Conservation (phyloP, 2,329 filamentous ascomycete genomes). For the Aspergillus nomiae region DNA sequence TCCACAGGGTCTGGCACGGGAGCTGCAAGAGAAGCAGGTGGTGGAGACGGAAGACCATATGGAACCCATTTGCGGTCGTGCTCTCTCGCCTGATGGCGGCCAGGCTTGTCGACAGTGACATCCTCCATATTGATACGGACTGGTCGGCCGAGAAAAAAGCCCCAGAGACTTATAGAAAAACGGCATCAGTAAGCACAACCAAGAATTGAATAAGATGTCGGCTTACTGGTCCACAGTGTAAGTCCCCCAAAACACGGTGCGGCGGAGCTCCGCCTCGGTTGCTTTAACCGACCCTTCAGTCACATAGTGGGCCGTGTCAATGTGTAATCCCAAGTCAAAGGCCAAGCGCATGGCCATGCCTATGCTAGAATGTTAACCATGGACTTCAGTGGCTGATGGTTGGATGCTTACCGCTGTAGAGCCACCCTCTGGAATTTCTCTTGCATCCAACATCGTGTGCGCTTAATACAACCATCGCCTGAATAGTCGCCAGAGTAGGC, state of each 20-base stretch:
- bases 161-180: conserved; percentile 12
- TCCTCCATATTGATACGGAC: conserved; percentile 39
- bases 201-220: background rate
- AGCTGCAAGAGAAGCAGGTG: background rate
- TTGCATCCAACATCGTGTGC: conserved; percentile 39
- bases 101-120: conserved; percentile 37
- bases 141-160: conserved; percentile 41
- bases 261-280: conserved; percentile 28
- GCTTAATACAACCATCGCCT: conserved; percentile 46
- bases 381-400: no score
- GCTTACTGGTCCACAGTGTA: conserved; percentile 23
- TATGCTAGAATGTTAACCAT: background rate
- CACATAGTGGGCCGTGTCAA: conserved; percentile 25
- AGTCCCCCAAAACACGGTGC: conserved; percentile 41
- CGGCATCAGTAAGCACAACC: background rate
- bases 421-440: conserved; percentile 45
- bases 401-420: conserved; percentile 39
- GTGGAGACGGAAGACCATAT: conserved; percentile 18
- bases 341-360: conserved; percentile 23
- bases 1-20: background rate
- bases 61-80: conserved; percentile 21
- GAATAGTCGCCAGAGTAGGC: conserved; percentile 46
- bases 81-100: background rate
- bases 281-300: conserved; percentile 13
- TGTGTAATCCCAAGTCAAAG: conserved; percentile 38